These are phyloP conservation scores for Clonostachys byssicola DNA, from an alignment of 2,329 filamentous ascomycete species.

Conservation along the genomic window DNA sequence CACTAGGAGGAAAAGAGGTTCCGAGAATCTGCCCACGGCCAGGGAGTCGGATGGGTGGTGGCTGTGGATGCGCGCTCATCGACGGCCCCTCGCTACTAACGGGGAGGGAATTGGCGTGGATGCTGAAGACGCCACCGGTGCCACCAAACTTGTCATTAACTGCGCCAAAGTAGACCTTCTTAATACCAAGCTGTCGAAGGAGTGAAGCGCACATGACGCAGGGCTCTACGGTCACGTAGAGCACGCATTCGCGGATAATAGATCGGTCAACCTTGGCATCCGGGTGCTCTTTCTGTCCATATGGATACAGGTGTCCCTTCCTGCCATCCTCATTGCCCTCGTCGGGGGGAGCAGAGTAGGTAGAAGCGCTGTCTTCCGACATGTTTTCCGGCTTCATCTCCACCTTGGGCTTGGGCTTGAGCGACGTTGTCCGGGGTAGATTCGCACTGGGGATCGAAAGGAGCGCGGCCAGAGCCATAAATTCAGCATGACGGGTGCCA, in stretches of 20 bases:
- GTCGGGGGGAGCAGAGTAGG: conserved; percentile 17
- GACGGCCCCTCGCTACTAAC: conserved; percentile 26
- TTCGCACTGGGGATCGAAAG: conserved; percentile 32
- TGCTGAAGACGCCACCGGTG: conserved; percentile 85
- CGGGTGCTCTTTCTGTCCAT: conserved; percentile 55
- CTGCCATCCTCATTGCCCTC: conserved; percentile 48
- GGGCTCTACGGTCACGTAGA: conserved; percentile 97
- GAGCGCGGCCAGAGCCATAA: conserved; percentile 71
- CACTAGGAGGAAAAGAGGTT: conserved; percentile 27
- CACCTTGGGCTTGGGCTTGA: conserved; percentile 29
- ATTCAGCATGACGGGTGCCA: conserved; percentile 93
- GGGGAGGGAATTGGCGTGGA: conserved; percentile 62
- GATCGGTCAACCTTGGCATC: conserved; percentile 56
- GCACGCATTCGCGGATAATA: conserved; percentile 65
- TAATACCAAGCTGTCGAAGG: conserved; percentile 81
- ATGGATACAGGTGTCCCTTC: conserved; percentile 55
- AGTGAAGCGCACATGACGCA: conserved; percentile 98
- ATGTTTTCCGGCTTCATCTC: conserved; percentile 10
- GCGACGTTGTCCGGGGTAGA: conserved; percentile 20
- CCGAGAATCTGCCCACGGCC: conserved; percentile 28
- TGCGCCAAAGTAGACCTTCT: conserved; percentile 90
- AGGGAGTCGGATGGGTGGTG: conserved; percentile 26
- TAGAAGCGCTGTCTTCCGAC: conserved; percentile 6
- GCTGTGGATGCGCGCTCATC: conserved; percentile 32
- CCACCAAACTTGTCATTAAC: conserved; percentile 97